A percentile compares a stretch with the other conserved stretches of the same genome.
Conservation (phyloP, 2,329 filamentous ascomycete genomes). For the Monosporascus sp. region DNA sequence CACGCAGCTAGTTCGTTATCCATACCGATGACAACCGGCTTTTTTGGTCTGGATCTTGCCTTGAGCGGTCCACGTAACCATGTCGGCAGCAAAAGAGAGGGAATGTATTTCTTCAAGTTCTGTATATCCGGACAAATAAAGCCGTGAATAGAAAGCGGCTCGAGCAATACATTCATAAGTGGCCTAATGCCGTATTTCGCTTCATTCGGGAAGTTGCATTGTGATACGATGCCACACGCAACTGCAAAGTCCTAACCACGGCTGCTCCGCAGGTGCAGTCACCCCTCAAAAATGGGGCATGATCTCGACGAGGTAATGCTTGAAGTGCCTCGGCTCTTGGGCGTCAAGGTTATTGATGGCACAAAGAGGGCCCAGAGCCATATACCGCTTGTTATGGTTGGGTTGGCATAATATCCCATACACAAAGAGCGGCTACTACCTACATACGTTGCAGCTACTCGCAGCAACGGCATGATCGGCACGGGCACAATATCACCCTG, state of each 20-base stretch:
- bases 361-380: too few species aligned
- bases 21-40: slow-evolving; percentile 1
- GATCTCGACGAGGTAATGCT: too few species aligned
- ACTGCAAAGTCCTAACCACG: neutral
- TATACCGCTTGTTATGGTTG: too few species aligned
- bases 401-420: too few species aligned
- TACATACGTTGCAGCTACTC: too few species aligned
- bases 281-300: too few species aligned
- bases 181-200: slow-evolving; percentile 6
- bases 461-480: too few species aligned
- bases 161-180: slow-evolving; percentile 6
- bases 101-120: neutral
- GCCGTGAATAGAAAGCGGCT: slow-evolving; percentile 8
- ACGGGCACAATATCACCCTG: too few species aligned
- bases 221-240: slow-evolving; percentile 5
- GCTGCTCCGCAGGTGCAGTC: too few species aligned
- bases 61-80: slow-evolving; percentile 6
- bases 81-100: neutral
- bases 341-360: too few species aligned
- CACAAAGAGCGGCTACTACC: too few species aligned
- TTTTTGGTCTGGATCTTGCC: slow-evolving; percentile 9
- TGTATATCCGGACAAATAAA: slow-evolving; percentile 6
- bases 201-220: slow-evolving; percentile 8
- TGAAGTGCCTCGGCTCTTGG: too few species aligned
- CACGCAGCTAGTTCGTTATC: neutral